Percentiles rank a stretch among this genome's conserved stretches.
Conservation (phyloP, 495 filamentous ascomycete species). For the Neurospora sublineolata region DNA sequence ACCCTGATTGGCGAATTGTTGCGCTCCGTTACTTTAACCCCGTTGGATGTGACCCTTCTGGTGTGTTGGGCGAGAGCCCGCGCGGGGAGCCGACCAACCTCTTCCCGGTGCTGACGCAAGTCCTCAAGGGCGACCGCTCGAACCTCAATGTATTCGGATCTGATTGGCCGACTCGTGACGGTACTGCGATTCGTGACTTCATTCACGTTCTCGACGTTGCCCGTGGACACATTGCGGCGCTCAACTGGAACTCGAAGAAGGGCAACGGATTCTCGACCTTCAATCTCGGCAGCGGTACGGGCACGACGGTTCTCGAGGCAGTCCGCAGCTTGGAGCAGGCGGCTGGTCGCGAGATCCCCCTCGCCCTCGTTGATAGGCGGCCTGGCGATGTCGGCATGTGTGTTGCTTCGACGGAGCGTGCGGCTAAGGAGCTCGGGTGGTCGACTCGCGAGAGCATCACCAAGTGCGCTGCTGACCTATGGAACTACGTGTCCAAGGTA, state of each 20-base stretch:
- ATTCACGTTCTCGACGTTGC: constrained; percentile 55
- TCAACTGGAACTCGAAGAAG: constrained; percentile 14
- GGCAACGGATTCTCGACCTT: constrained; percentile 39
- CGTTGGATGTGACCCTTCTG: constrained; percentile 52
- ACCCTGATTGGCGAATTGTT: constrained; percentile 50
- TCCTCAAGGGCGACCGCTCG: constrained; percentile 43
- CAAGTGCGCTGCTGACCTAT: constrained; percentile 17
- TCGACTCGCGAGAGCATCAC: constrained; percentile 11
- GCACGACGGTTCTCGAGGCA: constrained; percentile 42
- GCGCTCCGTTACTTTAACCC: constrained; percentile 60
- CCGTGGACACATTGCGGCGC: constrained; percentile 50
- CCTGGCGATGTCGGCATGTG: constrained; percentile 20
- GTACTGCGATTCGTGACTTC: constrained; percentile 67
- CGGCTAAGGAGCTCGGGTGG: constrained; percentile 20
- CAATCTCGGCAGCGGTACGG: constrained; percentile 42
- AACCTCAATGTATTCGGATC: constrained; percentile 49
- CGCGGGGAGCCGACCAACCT: constrained; percentile 50
- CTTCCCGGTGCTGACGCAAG: constrained; percentile 49
- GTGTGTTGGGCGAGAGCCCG: constrained; percentile 55
- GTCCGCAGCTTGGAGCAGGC: constrained; percentile 27
- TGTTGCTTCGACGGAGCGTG: constrained; percentile 17
- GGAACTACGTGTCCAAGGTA: constrained; percentile 15
- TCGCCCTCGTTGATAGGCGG: constrained; percentile 10
- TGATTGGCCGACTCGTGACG: constrained; percentile 55
- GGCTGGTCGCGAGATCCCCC: constrained; percentile 10